phyloP scores from a whole-genome alignment of 192 early-diverging fungal genomes.

The Mortierella hygrophila region DNA sequence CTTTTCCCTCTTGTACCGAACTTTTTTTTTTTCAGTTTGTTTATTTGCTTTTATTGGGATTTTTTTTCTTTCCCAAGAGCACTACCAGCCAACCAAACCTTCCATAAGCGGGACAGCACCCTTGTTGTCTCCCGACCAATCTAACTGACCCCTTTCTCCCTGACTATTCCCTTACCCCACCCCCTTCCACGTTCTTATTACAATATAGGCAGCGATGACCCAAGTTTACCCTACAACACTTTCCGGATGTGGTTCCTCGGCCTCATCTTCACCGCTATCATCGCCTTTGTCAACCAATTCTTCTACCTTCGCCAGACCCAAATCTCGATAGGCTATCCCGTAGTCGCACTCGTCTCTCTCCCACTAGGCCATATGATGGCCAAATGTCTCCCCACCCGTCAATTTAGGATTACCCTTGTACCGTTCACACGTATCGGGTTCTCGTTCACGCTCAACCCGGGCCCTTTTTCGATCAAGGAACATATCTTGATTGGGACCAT shows the following conservation, averaged over 20 bases:
- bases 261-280: conserved; percentile 44
- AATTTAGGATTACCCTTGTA: conserved; percentile 29
- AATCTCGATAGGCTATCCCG: conserved; percentile 49
- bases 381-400: conserved; percentile 42
- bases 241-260: conserved; percentile 63
- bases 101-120: background rate
- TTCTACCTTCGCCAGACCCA: conserved; percentile 58
- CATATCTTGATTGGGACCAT: conserved; percentile 68
- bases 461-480: conserved; percentile 73
- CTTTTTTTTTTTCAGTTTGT: background rate
- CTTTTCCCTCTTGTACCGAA: background rate
- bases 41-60: background rate
- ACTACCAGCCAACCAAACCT: too few relatives aligned
- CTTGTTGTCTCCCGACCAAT: background rate
- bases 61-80: too few relatives aligned
- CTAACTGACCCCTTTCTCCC: background rate
- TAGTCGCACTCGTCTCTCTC: conserved; percentile 59
- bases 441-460: conserved; percentile 64
- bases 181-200: conserved; percentile 50
- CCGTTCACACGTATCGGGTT: conserved; percentile 46
- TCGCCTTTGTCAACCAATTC: conserved; percentile 64
- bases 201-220: conserved; percentile 58
- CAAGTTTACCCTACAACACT: conserved; percentile 56
- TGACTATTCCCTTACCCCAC: background rate
- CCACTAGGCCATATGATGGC: conserved; percentile 61